Evolutionary conservation across 1,284 basidiomycete genomes (phyloP).

Genomic region (Pseudomicrostroma phylloplanum): DNA sequence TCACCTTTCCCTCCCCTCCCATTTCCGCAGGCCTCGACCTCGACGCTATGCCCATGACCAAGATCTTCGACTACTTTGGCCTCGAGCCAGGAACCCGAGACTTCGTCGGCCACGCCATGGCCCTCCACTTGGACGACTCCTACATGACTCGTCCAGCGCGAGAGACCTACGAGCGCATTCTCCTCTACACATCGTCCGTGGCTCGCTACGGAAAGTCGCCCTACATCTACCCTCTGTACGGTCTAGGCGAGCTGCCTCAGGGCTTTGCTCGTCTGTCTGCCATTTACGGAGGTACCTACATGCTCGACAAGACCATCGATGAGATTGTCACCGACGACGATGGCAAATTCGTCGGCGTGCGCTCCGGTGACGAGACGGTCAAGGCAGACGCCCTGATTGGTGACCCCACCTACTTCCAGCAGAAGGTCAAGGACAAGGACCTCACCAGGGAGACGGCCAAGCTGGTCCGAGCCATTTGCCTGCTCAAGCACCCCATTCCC

Average conservation of each 20-base stretch:
- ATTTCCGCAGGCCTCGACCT: constrained; percentile 28
- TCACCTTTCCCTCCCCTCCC: constrained; percentile 2
- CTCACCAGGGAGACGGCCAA: constrained; percentile 86
- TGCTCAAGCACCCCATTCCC: constrained; percentile 96
- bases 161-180: constrained; percentile 85
- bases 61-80: constrained; percentile 88
- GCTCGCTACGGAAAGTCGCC: constrained; percentile 99
- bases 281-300: constrained; percentile 99
- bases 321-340: constrained; percentile 77
- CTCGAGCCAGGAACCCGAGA: constrained; percentile 96
- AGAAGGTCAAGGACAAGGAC: constrained; percentile 56
- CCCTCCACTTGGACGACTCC: constrained; percentile 91
- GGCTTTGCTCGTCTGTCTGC: constrained; percentile 91
- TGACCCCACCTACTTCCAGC: constrained; percentile 86
- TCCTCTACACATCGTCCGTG: constrained; percentile 97
- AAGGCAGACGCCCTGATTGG: constrained; percentile 97
- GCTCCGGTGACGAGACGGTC: constrained; percentile 81
- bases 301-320: constrained; percentile 94
- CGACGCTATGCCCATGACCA: constrained; percentile 44
- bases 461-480: constrained; percentile 93
- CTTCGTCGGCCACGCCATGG: constrained; percentile 99
- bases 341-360: constrained; percentile 90
- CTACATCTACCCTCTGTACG: constrained; percentile 98
- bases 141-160: constrained; percentile 89
- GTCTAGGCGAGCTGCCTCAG: constrained; percentile 96